Percentiles rank a stretch among this genome's conserved stretches.
These are phyloP conservation scores for Camelina neglecta DNA, from an alignment of 345 rosid species.

Conservation along the genomic window DNA sequence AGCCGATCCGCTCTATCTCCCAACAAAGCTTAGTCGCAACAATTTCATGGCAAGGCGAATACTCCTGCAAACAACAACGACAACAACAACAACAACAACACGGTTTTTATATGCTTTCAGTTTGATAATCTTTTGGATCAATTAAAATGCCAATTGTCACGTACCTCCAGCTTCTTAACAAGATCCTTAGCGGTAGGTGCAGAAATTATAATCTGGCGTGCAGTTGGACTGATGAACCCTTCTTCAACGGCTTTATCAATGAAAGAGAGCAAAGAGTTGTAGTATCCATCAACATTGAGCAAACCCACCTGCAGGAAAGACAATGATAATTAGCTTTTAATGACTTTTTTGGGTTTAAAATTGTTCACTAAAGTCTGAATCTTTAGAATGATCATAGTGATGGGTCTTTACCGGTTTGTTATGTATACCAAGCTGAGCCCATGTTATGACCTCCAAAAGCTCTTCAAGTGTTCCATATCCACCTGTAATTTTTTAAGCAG, in stretches of 20 bases:
- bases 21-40: constrained; percentile 81
- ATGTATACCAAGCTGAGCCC: constrained; percentile 65
- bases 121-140: constrained; percentile 4
- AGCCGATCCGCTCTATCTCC: constrained; percentile 83
- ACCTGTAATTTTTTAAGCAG: constrained; percentile 35
- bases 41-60: constrained; percentile 83
- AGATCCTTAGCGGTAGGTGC: constrained; percentile 84
- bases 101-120: neutral
- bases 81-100: neutral
- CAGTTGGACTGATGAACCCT: constrained; percentile 81
- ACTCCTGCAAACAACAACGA: constrained; percentile 55
- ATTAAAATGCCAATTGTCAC: constrained; percentile 16
- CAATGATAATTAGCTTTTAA: neutral
- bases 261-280: constrained; percentile 88
- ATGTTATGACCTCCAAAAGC: constrained; percentile 57
- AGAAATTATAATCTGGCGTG: constrained; percentile 83
- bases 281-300: constrained; percentile 97
- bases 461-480: constrained; percentile 66
- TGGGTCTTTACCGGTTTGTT: constrained; percentile 55
- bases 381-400: constrained; percentile 1
- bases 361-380: constrained; percentile 16
- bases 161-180: constrained; percentile 84
- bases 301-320: constrained; percentile 74
- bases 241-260: constrained; percentile 98
- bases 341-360: neutral